Evolutionary conservation across 192 early-diverging fungal genomes (phyloP).

Genomic region (Entophlyctis helioformis): DNA sequence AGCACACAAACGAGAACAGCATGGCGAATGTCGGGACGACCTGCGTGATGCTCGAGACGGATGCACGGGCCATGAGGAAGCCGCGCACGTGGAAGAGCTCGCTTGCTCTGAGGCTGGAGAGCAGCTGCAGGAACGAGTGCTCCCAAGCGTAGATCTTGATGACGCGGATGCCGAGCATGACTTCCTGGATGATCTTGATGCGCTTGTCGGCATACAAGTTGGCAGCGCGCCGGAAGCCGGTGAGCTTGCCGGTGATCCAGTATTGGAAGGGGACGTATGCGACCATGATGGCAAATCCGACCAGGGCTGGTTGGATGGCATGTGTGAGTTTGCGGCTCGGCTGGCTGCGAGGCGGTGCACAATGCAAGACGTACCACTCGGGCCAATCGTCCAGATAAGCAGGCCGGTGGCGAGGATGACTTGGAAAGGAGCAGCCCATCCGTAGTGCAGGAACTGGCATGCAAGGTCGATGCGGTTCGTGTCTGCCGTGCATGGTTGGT

Average conservation of each 20-base stretch:
- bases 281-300: conserved; percentile 2
- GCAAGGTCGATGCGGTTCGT: conserved; percentile 8
- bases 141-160: conserved; percentile 70
- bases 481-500: not conserved
- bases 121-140: conserved; percentile 17
- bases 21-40: conserved; percentile 21
- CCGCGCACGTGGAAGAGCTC: conserved; percentile 18
- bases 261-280: conserved; percentile 6
- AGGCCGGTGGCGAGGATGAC: conserved; percentile 3
- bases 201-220: conserved; percentile 31
- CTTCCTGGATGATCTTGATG: conserved; percentile 59
- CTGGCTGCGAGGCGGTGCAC: no score
- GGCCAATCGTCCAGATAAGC: conserved; percentile 8
- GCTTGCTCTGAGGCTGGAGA: conserved; percentile 10
- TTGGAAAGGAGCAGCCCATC: conserved; percentile 10
- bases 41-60: conserved; percentile 2
- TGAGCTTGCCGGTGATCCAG: not conserved
- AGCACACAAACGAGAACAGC: conserved; percentile 22
- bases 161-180: conserved; percentile 48
- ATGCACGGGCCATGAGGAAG: conserved; percentile 3
- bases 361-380: no score
- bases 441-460: conserved; percentile 3
- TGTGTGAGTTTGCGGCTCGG: no score
- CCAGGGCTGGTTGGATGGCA: not conserved
- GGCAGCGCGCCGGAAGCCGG: not conserved